These are phyloP conservation scores for Allodekkera sacchari DNA, from an alignment of 805 yeast genomes.

Conservation along the genomic window DNA sequence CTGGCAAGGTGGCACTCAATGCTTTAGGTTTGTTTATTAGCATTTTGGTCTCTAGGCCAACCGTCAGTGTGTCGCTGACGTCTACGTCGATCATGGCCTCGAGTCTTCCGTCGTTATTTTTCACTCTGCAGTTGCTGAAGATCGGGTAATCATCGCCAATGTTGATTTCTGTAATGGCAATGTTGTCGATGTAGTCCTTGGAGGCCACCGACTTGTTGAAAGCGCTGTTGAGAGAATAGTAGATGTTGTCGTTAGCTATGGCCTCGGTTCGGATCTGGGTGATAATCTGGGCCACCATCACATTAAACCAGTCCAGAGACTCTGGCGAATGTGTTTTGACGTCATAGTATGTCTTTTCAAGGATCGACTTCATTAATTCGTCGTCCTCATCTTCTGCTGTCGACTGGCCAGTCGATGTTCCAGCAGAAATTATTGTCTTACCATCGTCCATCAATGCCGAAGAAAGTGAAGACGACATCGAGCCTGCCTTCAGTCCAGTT, in stretches of 20 bases:
- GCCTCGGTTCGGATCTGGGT: conserved; percentile 89
- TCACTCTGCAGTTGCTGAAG: conserved; percentile 84
- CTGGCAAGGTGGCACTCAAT: conserved; percentile 79
- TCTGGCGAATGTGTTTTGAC: conserved; percentile 84
- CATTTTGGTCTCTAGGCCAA: conserved; percentile 76
- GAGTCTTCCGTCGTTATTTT: conserved; percentile 38
- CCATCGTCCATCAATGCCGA: conserved; percentile 4
- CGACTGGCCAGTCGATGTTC: too few species aligned
- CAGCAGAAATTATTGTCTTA: conserved; percentile 10
- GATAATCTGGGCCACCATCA: conserved; percentile 82
- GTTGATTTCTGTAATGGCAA: conserved; percentile 77
- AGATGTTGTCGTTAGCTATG: conserved; percentile 70
- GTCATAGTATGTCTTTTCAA: conserved; percentile 89
- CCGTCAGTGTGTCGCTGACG: conserved; percentile 74
- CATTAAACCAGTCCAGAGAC: conserved; percentile 95
- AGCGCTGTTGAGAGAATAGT: conserved; percentile 66
- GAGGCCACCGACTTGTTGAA: conserved; percentile 60
- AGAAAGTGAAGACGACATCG: background rate
- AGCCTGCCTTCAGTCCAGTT: too few species aligned
- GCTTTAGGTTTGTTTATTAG: conserved; percentile 78
- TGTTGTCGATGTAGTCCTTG: conserved; percentile 61
- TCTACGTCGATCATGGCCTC: conserved; percentile 92
- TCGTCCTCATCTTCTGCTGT: conserved; percentile 5
- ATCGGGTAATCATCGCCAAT: conserved; percentile 95
- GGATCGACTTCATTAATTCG: conserved; percentile 30